A percentile compares a stretch with the other conserved stretches of the same genome.
These are phyloP conservation scores for Grammothele lineata DNA, from an alignment of 768 basidiomycete species.

Conservation along the genomic window DNA sequence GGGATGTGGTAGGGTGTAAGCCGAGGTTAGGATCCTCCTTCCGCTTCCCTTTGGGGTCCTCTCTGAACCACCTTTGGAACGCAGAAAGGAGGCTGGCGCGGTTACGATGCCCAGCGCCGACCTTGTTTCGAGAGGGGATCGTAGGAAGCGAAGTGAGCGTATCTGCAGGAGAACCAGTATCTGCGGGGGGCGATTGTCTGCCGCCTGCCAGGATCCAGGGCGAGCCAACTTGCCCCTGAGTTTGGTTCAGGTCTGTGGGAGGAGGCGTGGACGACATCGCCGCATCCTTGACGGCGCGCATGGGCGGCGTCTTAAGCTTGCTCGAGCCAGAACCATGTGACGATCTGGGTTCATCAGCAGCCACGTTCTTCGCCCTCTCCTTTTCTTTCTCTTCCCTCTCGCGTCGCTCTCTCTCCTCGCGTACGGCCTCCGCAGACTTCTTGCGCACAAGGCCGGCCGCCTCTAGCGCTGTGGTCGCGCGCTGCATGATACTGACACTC, in stretches of 20 bases:
- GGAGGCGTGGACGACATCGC: constrained; percentile 45
- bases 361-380: constrained; percentile 42
- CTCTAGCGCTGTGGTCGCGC: constrained; percentile 87
- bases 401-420: constrained; percentile 52
- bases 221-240: constrained; percentile 45
- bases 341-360: constrained; percentile 53
- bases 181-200: constrained; percentile 33
- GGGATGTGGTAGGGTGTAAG: constrained; percentile 9
- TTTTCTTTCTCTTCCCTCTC: constrained; percentile 51
- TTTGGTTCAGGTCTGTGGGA: constrained; percentile 25
- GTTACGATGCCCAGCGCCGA: constrained; percentile 43
- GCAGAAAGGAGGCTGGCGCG: constrained; percentile 79
- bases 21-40: constrained; percentile 37
- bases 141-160: constrained; percentile 46
- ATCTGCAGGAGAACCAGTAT: constrained; percentile 49
- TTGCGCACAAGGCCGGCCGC: constrained; percentile 82
- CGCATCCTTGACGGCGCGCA: constrained; percentile 45
- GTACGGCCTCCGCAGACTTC: constrained; percentile 72
- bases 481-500: constrained; percentile 94
- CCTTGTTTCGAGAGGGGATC: constrained; percentile 32
- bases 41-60: constrained; percentile 84
- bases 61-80: constrained; percentile 90
- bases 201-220: constrained; percentile 70
- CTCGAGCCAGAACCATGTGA: constrained; percentile 63
- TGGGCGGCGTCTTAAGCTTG: constrained; percentile 67